These are phyloP conservation scores for Backusella westeae DNA, from an alignment of 192 early-diverging fungal genomes.

Conservation along the genomic window DNA sequence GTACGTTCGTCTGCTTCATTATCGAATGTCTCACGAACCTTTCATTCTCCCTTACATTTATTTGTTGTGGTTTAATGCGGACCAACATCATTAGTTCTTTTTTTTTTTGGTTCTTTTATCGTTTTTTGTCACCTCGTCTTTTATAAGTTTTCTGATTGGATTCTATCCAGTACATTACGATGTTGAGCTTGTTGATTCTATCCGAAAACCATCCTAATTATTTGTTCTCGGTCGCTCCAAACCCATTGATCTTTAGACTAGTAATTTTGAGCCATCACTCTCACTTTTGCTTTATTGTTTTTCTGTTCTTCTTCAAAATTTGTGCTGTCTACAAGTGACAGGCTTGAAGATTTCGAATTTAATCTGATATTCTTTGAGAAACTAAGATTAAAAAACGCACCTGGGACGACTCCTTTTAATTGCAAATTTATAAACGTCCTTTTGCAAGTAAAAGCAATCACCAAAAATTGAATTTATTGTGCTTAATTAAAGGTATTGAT, in stretches of 20 bases:
- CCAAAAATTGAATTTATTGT: no score
- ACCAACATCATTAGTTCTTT: neutral
- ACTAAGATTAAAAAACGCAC: neutral
- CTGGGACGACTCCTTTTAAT: neutral
- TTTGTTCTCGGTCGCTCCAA: neutral
- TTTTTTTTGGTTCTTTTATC: slow-evolving; percentile 16
- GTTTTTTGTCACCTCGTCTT: neutral
- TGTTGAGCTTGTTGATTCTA: neutral
- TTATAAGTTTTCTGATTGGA: slow-evolving; percentile 17
- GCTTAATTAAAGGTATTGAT: no score
- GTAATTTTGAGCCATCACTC: neutral
- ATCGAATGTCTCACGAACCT: neutral
- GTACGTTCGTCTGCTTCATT: slow-evolving; percentile 21
- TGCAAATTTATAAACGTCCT: no score
- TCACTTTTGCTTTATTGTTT: neutral
- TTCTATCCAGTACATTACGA: slow-evolving; percentile 19
- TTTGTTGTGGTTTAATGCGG: neutral
- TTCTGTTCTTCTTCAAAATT: neutral
- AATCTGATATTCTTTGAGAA: neutral
- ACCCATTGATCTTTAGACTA: neutral
- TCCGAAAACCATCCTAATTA: neutral
- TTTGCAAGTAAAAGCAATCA: no score
- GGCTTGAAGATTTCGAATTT: neutral
- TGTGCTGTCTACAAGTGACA: neutral
- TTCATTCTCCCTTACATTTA: neutral